Evolutionary conservation across 805 yeast species (phyloP).

Genomic region (Kuraishia floccosa): DNA sequence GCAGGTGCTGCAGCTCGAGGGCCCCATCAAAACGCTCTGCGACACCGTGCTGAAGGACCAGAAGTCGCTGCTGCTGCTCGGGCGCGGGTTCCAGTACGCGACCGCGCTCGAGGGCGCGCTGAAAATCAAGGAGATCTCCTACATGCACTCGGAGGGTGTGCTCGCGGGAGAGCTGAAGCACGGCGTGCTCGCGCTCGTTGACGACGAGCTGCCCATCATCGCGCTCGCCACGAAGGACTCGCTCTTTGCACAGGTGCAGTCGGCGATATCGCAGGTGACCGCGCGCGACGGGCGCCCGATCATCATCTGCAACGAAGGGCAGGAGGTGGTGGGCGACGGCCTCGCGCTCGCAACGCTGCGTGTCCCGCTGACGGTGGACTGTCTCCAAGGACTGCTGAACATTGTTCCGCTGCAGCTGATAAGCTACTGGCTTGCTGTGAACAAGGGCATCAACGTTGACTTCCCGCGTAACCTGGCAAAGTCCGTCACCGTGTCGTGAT

Average conservation of each 20-base stretch:
- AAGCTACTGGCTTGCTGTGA: slow-evolving; percentile 94
- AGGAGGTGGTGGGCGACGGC: slow-evolving; percentile 44
- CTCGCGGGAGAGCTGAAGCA: slow-evolving; percentile 98
- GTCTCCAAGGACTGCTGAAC: slow-evolving; percentile 92
- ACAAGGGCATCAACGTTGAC: slow-evolving; percentile 93
- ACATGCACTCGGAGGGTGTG: slow-evolving; percentile 99
- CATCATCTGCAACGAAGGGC: slow-evolving; percentile 78
- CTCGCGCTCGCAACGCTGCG: slow-evolving; percentile 63
- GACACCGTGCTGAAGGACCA: slow-evolving; percentile 61
- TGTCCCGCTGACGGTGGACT: slow-evolving; percentile 93
- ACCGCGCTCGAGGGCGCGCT: slow-evolving; percentile 97
- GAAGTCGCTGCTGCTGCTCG: slow-evolving; percentile 80
- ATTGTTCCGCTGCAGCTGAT: slow-evolving; percentile 92
- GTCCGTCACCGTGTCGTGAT: slow-evolving; percentile 90
- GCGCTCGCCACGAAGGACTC: slow-evolving; percentile 96
- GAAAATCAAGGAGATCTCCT: slow-evolving; percentile 95
- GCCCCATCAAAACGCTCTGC: slow-evolving; percentile 66
- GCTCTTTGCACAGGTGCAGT: slow-evolving; percentile 89
- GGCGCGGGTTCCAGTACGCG: slow-evolving; percentile 97
- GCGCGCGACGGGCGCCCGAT: slow-evolving; percentile 98
- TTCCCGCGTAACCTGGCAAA: slow-evolving; percentile 98
- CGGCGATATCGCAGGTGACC: slow-evolving; percentile 91
- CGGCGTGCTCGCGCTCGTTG: slow-evolving; percentile 95
- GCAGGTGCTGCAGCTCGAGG: slow-evolving; percentile 63
- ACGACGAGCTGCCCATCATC: slow-evolving; percentile 85